phyloP scores from a whole-genome alignment of 1,284 basidiomycete species.

The Leccinum angustisporum region DNA sequence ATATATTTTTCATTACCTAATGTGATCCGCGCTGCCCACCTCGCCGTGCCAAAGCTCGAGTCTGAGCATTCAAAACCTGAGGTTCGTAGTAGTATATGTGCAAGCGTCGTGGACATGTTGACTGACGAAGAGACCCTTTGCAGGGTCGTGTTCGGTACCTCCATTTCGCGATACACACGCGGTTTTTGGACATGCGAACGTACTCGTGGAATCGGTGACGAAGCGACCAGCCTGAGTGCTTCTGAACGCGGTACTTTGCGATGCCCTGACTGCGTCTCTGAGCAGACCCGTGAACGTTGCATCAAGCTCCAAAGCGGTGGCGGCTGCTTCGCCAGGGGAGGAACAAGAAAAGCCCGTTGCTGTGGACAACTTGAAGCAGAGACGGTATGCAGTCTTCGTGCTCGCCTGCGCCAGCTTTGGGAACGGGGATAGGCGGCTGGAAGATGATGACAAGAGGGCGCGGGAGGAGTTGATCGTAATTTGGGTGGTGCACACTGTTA shows the following conservation, averaged over 20 bases:
- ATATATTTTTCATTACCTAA: not conserved
- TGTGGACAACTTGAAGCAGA: slow-evolving; percentile 49
- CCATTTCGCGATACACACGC: slow-evolving; percentile 64
- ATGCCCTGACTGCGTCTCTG: slow-evolving; percentile 53
- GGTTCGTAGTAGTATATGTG: slow-evolving; percentile 40
- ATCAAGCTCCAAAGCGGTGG: not conserved
- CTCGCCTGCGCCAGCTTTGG: slow-evolving; percentile 48
- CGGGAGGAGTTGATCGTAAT: slow-evolving; percentile 52
- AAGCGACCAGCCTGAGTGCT: slow-evolving; percentile 41
- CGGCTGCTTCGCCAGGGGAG: slow-evolving; percentile 9
- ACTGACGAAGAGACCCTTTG: not conserved
- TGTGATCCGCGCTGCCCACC: slow-evolving; percentile 65
- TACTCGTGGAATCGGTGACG: slow-evolving; percentile 41
- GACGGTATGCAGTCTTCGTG: slow-evolving; percentile 50
- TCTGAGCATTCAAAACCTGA: slow-evolving; percentile 55
- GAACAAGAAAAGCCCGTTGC: slow-evolving; percentile 35
- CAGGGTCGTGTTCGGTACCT: slow-evolving; percentile 67
- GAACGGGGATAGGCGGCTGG: slow-evolving; percentile 13
- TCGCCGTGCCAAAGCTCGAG: slow-evolving; percentile 50
- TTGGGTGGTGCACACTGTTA: slow-evolving; percentile 65
- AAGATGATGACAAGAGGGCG: slow-evolving; percentile 27
- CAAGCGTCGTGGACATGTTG: not conserved
- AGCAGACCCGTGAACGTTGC: slow-evolving; percentile 22
- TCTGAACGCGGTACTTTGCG: slow-evolving; percentile 52
- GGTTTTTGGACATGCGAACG: slow-evolving; percentile 52